Conservation (phyloP, 2,329 filamentous ascomycete genomes). For the Botrytis fragariae region DNA sequence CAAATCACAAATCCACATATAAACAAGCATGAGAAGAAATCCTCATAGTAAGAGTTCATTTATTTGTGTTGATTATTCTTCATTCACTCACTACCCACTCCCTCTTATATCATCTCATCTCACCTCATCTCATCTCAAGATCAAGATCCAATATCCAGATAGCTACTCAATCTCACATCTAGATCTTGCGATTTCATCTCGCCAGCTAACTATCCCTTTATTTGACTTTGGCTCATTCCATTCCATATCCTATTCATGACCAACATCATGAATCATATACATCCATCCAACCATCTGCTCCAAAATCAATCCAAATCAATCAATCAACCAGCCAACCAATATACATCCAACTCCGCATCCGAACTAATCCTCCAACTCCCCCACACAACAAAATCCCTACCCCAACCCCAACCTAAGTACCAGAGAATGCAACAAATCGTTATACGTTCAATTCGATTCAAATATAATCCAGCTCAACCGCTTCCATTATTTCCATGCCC, state of each 20-base stretch:
- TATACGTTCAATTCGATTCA: background rate
- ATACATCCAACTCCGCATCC: background rate
- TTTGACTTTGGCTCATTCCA: background rate
- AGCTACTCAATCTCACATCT: background rate
- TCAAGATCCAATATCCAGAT: background rate
- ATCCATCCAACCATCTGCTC: background rate
- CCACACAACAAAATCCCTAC: background rate
- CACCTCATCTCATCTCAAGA: background rate
- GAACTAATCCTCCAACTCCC: background rate
- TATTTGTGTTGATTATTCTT: no score
- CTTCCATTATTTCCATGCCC: background rate
- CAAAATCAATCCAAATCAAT: background rate
- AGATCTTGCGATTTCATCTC: background rate
- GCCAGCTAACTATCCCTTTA: background rate
- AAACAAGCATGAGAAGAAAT: background rate
- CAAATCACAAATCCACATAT: background rate
- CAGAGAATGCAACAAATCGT: constrained; percentile 5
- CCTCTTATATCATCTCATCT: background rate
- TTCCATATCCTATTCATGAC: background rate
- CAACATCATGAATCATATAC: background rate
- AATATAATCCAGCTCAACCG: background rate
- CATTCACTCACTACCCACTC: background rate
- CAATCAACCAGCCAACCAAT: background rate
- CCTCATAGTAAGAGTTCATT: no score
- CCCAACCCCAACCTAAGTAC: background rate